Percentiles rank a stretch among this genome's conserved stretches.
phyloP scores from a whole-genome alignment of 805 yeast genomes.

The Myxozyma geophila region DNA sequence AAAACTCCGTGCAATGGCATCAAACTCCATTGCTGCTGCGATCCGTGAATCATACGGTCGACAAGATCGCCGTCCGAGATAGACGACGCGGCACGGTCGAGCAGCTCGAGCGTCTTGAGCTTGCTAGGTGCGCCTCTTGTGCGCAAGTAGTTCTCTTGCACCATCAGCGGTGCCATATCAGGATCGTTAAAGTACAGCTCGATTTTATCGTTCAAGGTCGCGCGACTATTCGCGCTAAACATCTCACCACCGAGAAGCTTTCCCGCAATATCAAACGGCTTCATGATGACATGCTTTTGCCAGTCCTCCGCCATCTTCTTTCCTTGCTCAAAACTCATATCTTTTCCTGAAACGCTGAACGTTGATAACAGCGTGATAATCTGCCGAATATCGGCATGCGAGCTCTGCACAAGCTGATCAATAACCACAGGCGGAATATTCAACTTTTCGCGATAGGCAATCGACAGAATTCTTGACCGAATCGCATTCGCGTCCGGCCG shows the following conservation, averaged over 20 bases:
- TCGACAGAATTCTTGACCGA: constrained; percentile 83
- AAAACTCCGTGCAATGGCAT: constrained; percentile 88
- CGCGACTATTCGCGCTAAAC: constrained; percentile 57
- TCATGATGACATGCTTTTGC: constrained; percentile 88
- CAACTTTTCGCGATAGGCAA: constrained; percentile 82
- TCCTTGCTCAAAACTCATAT: constrained; percentile 67
- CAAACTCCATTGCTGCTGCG: constrained; percentile 53
- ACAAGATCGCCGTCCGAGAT: constrained; percentile 85
- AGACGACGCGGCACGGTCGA: constrained; percentile 81
- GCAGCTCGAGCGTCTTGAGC: constrained; percentile 59
- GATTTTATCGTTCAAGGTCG: constrained; percentile 76
- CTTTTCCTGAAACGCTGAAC: constrained; percentile 68
- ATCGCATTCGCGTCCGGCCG: constrained; percentile 85
- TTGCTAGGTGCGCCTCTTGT: constrained; percentile 48
- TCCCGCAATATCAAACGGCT: constrained; percentile 88
- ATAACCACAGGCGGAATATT: constrained; percentile 78
- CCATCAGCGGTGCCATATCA: constrained; percentile 93
- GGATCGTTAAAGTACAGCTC: constrained; percentile 91
- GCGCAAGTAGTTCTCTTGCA: constrained; percentile 85
- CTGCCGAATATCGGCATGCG: constrained; percentile 91
- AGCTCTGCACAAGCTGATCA: constrained; percentile 81
- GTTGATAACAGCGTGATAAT: constrained; percentile 88
- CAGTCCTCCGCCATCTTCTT: constrained; percentile 56
- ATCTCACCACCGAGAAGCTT: constrained; percentile 65
- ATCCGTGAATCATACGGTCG: constrained; percentile 77